Evolutionary conservation across 75 land plant genomes (phyloP), one percentile per base, ranked within the genome.

Genomic region (Selaginella tamariscina): DNA sequence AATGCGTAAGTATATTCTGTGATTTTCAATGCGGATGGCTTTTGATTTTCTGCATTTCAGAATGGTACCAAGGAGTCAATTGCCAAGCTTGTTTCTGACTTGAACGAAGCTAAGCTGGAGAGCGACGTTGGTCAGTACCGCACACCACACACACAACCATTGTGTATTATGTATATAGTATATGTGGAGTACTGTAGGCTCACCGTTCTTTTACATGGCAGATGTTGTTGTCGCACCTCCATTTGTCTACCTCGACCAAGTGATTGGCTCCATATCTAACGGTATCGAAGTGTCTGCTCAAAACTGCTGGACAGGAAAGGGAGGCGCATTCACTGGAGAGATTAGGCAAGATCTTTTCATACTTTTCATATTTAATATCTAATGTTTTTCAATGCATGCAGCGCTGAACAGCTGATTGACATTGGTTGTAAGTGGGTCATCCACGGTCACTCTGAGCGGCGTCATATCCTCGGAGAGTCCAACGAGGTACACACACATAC

Each of bases 281-380:
- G 78, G 84, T 18, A 85, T 89, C 70, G 88, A 89, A 64, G 68
- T 94, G 29, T 83, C 98, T 70, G 88, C 86, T 29, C 98, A 94
- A 67, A 94, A 94, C 73, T 85, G 86, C 27, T 94, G 98, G 98
- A 76, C 83, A 54, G 85, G 91, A 54, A 89, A 89, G 63, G 98
- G 98, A 65, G 98, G 98, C 21, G 98, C 98, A 32, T 93, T 83
- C 74, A 93, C 98, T 49, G 98, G 98, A 56, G 98, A 93, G 79
- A 89, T 93, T 73, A 89, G 95, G 95, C 81, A 65, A 13, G 33
- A 22, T 65, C 2, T 65, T 29, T 2, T 59, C 24, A 9, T 59
- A 5, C 21, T 21, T 8, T 59, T 23, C 62, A 2, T 59, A n/a
- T 59, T 8, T 59, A 9, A 27, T n/a, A n/a, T n/a, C n/a, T n/a